These are phyloP conservation scores for Mrakia gelida DNA, from an alignment of 768 basidiomycete species.

Conservation along the genomic window DNA sequence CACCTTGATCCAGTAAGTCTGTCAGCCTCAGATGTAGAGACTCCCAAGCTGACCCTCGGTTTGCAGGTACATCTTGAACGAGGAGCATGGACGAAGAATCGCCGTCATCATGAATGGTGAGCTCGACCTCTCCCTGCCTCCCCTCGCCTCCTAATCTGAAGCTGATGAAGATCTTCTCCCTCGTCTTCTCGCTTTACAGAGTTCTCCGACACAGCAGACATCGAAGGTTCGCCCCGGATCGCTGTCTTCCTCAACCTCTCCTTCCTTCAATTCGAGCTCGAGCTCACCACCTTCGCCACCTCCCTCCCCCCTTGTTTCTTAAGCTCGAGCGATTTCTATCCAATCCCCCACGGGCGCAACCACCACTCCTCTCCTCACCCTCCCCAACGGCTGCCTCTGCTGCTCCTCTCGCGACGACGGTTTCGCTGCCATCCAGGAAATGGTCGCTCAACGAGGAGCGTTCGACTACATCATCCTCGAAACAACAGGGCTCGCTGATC, in stretches of 20 bases:
- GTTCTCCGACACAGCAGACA: constrained; percentile 32
- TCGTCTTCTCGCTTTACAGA: constrained; percentile 1
- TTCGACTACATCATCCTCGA: constrained; percentile 96
- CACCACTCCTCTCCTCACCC: constrained; percentile 24
- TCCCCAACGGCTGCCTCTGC: constrained; percentile 80
- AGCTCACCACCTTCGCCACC: constrained; percentile 5
- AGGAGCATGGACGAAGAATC: constrained; percentile 29
- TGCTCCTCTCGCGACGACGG: constrained; percentile 96
- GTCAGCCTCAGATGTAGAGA: not conserved
- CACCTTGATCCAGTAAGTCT: constrained; percentile 28
- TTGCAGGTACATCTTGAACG: constrained; percentile 29
- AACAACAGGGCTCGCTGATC: constrained; percentile 93
- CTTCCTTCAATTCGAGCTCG: not conserved
- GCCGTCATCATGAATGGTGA: constrained; percentile 34
- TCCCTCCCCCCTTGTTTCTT: not conserved
- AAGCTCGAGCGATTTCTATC: constrained; percentile 28
- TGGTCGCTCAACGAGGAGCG: constrained; percentile 77
- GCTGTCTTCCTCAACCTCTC: not conserved
- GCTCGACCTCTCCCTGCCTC: not conserved
- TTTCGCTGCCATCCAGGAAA: constrained; percentile 84
- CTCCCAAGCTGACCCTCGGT: not conserved
- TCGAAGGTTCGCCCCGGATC: constrained; percentile 14
- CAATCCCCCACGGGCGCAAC: constrained; percentile 15
- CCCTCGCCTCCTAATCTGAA: not conserved
- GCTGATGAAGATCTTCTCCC: not conserved